Evolutionary conservation across 1,284 basidiomycete species (phyloP), one percentile per base, ranked within the genome.

Genomic region (Sanghuangporus sanghuang): DNA sequence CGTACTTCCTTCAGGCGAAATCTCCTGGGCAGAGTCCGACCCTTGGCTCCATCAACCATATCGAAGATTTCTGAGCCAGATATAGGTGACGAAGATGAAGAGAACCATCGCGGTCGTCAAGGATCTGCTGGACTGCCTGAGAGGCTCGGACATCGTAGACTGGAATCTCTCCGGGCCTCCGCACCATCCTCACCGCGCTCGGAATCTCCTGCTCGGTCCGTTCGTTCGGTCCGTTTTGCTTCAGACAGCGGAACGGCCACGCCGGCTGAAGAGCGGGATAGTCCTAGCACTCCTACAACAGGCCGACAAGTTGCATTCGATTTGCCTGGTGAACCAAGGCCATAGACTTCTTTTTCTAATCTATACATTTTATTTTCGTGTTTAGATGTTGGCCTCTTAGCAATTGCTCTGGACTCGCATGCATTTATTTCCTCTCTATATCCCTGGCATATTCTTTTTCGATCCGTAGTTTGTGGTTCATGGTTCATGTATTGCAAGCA

Each of bases 141-240:
- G n/a, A 40, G 36, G 2, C 1, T 58, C 4, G 35, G 54, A n/a
- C 64, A 65, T 59, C 60, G 60, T n/a, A 23, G 64, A 54, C 35
- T 65, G 3, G 64, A 65, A 18, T 65, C 64, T 14, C 57, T 65
- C 11, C 59, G 60, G 27, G 54, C 52, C 11, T 62, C 66, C 14
- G 27, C 27, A 32, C 16, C 44, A 46, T 18, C 39, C 35, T 39
- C 59, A 6, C 54, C 52, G 32, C 58, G 68, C 6, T 66, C 68
- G 9, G 46, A 63, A 6, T 69, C 68, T 9, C 68, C 69, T 5
- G 64, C 68, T 36, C 68, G 67, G 39, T 68, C 67, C 1, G 23
- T 68, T 9, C 65, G 68, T 8, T 67, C 65, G 2, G 59, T 67
- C 8, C 68, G 68, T 2, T 69, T 67, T 49, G 69, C 66, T 27